Evolutionary conservation across 768 basidiomycete genomes (phyloP), one percentile per base, ranked within the genome.

Genomic region (Hemileccinum rubropunctum): DNA sequence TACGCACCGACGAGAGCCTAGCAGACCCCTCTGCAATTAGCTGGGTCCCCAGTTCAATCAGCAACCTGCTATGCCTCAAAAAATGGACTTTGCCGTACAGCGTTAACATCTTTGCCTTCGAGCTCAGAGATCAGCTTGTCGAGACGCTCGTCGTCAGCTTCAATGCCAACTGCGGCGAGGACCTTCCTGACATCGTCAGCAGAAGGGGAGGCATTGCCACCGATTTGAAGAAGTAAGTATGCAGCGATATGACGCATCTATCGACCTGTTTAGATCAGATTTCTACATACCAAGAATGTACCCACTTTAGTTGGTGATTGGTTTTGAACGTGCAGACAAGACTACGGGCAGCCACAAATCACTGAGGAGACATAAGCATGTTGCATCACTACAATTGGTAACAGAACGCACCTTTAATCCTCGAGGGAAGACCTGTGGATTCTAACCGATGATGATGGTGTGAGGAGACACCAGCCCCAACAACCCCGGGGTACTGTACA

Each of bases 181-280:
- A 98, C 83, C 63, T 84, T 84, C 76, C 84, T 92, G 76, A 99
- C 78, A 69, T 98, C 95, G 40, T 64, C 79, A 47, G 89, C 90
- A 53, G 86, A 84, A 56, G 97, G 95, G 56, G 80, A 82, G 63
- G 84, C 74, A 66, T 98, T 98, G 48, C 97, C 97, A 59, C 93
- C 97, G 68, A 84, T 81, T 72, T 89, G 88, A 75, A 98, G 93
- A 70, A 99, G 92, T 53, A 99, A 84, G 80, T 97, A 98, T 59
- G 93, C 91, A 75, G 93, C 95, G 72, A 98, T 76, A 68, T 93
- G 76, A 73, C 89, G 89, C 91, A 93, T 93, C 87, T 89, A 59
- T 27, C 11, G 15, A 36, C 45, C 11, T 49, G 39, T 47, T 30
- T 28, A 37, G 36, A 48, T 40, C 35, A 37, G 6, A 33, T 35